Evolutionary conservation across 1,284 basidiomycete genomes (phyloP).

Genomic region (Microbotryum silenes-acaulis): DNA sequence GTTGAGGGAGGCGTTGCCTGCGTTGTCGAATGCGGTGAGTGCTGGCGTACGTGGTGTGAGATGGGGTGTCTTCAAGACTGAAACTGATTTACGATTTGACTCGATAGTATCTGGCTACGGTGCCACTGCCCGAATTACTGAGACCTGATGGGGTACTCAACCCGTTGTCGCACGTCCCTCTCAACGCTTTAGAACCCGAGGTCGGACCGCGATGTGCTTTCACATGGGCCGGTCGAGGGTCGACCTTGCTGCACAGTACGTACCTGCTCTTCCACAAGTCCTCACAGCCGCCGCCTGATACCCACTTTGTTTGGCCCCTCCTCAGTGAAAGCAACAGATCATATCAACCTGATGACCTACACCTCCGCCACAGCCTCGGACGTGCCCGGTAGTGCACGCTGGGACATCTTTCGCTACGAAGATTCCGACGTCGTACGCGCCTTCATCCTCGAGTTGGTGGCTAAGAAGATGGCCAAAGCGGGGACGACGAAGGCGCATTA

Average conservation of each 20-base stretch:
- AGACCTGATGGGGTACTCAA: constrained; percentile 79
- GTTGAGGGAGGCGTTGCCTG: no score
- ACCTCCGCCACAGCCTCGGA: constrained; percentile 58
- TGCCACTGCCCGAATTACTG: constrained; percentile 72
- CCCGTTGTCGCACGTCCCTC: constrained; percentile 73
- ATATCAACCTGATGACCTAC: constrained; percentile 80
- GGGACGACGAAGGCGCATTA: background rate
- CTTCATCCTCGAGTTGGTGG: constrained; percentile 29
- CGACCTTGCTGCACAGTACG: constrained; percentile 70
- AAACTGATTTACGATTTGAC: no score
- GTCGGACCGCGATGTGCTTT: constrained; percentile 59
- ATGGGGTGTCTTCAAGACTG: no score
- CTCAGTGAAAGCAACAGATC: constrained; percentile 71
- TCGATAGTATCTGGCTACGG: background rate
- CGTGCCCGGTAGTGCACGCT: constrained; percentile 71
- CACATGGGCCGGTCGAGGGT: constrained; percentile 45
- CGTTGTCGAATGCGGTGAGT: no score
- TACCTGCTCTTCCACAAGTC: background rate
- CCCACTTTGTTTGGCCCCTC: background rate
- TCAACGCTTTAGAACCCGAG: constrained; percentile 73
- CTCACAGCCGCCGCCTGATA: background rate
- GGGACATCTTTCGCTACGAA: constrained; percentile 79
- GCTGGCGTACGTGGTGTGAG: no score
- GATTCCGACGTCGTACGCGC: constrained; percentile 54
- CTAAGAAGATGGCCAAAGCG: constrained; percentile 25